Evolutionary conservation across 2,329 filamentous ascomycete genomes (phyloP), one percentile per base, ranked within the genome.

Genomic region (Pseudocercospora crystallina): DNA sequence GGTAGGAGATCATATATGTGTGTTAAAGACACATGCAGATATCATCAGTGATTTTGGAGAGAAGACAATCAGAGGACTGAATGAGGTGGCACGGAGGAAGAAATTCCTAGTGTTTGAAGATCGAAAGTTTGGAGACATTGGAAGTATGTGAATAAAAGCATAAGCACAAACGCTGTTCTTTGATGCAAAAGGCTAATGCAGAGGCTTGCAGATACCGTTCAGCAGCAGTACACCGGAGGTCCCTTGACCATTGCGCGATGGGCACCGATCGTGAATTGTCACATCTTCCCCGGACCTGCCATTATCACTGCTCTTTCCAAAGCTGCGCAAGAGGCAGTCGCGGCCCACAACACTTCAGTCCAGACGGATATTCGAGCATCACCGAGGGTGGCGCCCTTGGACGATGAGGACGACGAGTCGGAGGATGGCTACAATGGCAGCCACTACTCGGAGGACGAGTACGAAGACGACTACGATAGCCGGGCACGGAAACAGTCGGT

Each of bases 401-500:
- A 83, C 13, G 73, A 74, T 32, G 58, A 53, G n/a, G 53, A 58
- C 8, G 58, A 60, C 7, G 55, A 45, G 13, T 49, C 60, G 15
- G 53, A 59, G 17, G 54, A 60, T 14, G 49, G 57, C 13, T 59
- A 56, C 17, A 48, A 51, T 20, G 55, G 60, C 34, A 45, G 46
- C 32, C 34, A 36, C 12, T 20, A 56, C 26, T 60, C 58, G 8
- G 61, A 57, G 14, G 73, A 76, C 15, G 76, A 77, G 33, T 67
- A 70, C 36, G 60, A 65, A 26, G 67, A 71, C 14, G 56, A 59
- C 49, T 57, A 46, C 49, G 53, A 69, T 34, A 62, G 65, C 53
- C 77, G 79, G 50, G 80, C 80, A 55, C 79, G 88, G 59, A 91
- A 92, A 72, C 84, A 86, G 50, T 90, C 86, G 70, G 88, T 91